Base-by-base conservation (phyloP, 345 rosid genomes). In the Mallotus nudiflorus region DNA sequence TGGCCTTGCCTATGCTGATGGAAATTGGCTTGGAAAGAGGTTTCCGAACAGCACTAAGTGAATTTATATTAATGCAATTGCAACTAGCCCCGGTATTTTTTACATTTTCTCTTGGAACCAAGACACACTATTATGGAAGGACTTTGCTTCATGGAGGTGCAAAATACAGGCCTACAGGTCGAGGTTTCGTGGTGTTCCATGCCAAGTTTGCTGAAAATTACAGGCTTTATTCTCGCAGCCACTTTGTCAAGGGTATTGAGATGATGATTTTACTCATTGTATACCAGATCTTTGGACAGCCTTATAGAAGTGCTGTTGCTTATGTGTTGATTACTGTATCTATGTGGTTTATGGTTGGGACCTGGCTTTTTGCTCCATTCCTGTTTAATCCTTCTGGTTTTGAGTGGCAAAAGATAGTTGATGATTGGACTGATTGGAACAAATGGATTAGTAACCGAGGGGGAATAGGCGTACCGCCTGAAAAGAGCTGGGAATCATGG, bases 341-440 rank as follows among this genome's bases (percentile, higher is more conserved):
- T 5, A 89, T 96, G 94, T 96, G 99, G 99, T 96, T 96, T 80
- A 92, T 96, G 97, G 98, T 91, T 28, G 98, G 99, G 50, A 91
- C 98, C 14, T 92, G 99, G 98, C 98, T 96, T 55, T 96, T 96
- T 64, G 98, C 99, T 44, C 99, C 99, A 4, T 92, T 96, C 87
- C 85, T 95, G 55, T 96, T 92, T 85, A 96, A 96, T 79, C 99
- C 99, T 16, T 96, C 99, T 29, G 98, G 99, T 9, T 95, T 95
- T 49, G 98, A 95, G 78, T 95, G 99, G 99, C 99, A 95, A 84
- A 92, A 96, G 72, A 96, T 96, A 68, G 91, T 96, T 69, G 99
- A 96, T 78, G 99, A 96, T 79, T 96, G 99, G 99, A 89, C 98
- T 73, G 99, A 96, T 74, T 96, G 99, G 99, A 92, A 96, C 77